Evolutionary conservation across 2,329 filamentous ascomycete genomes (phyloP).

Genomic region (Epichloe uncinata): DNA sequence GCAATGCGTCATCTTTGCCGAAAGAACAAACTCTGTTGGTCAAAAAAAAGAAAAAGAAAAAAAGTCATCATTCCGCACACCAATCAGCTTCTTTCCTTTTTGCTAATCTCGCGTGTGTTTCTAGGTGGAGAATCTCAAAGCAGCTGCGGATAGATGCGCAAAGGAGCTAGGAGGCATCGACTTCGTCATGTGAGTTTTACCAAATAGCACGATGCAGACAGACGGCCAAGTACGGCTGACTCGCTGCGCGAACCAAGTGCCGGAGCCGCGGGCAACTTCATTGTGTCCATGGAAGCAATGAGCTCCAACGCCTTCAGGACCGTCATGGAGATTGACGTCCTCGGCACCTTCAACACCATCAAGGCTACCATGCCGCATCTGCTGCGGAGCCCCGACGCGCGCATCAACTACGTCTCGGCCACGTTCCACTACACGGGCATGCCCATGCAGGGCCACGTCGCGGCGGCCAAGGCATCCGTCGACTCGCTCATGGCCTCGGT

Average conservation of each 20-base stretch:
- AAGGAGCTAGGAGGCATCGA: conserved; percentile 80
- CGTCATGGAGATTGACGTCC: conserved; percentile 90
- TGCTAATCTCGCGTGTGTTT: not conserved
- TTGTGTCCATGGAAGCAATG: conserved; percentile 70
- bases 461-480: conserved; percentile 80
- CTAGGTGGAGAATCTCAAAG: conserved; percentile 26
- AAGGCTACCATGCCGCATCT: conserved; percentile 84
- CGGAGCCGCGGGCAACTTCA: conserved; percentile 90
- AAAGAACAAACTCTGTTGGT: too few relatives aligned
- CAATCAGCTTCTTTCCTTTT: not conserved
- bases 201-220: too few relatives aligned
- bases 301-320: conserved; percentile 85
- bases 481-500: conserved; percentile 72
- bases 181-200: conserved; percentile 64
- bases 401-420: conserved; percentile 82
- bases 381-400: conserved; percentile 58
- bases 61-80: too few relatives aligned
- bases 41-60: too few relatives aligned
- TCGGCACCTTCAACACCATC: conserved; percentile 88
- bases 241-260: conserved; percentile 41
- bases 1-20: too few relatives aligned
- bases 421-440: conserved; percentile 83
- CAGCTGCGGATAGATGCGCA: conserved; percentile 66
- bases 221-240: not conserved
- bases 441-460: conserved; percentile 79